Base-by-base conservation (phyloP, 1,284 basidiomycete species). In the Tilletiaria anomala region DNA sequence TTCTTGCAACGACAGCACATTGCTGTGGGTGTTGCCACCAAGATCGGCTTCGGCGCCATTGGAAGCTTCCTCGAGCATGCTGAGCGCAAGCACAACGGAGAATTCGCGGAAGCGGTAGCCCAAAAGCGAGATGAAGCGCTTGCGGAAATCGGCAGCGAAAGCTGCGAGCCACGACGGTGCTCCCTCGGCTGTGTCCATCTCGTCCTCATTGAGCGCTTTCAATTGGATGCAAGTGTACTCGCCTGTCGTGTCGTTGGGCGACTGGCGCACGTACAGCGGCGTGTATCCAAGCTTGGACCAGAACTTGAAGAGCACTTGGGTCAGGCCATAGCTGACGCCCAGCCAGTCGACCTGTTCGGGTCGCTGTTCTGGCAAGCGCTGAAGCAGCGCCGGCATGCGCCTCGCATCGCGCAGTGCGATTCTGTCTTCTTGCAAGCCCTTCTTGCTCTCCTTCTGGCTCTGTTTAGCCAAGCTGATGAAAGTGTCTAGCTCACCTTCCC, bases 151-250 rank as follows among this genome's bases (percentile, higher is more conserved):
- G 69, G 81, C 79, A 2, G 87, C 77, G 66, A 97, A 94, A 51
- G 89, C 88, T 14, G 75, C 73, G 20, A 97, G 67, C 89, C 93
- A 97, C 32, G 78, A 78, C 11, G 60, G 42, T n/a, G n/a, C n/a
- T n/a, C n/a, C n/a, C n/a, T n/a, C n/a, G n/a, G n/a, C n/a, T n/a
- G n/a, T n/a, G n/a, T n/a, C n/a, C 16, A 55, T 50, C 43, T n/a
- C 26, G 8, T 29, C 26, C 6, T 39, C 38, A 3, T 38, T 21
- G 14, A 16, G 24, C 33, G 81, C 76, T 71, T 83, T 80, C 45
- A 96, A 70, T 85, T 97, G 94, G 24, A 96, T 80, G 54, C 87
- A 89, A 0, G 86, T 85, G 66, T 94, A 84, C 69, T 97, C 93
- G 38, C 93, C 93, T 0, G 93, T 99, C 23, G 96, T 73, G 53